Conservation (phyloP, 1,139 yeast genomes). For the Sugiyamaella novakii region DNA sequence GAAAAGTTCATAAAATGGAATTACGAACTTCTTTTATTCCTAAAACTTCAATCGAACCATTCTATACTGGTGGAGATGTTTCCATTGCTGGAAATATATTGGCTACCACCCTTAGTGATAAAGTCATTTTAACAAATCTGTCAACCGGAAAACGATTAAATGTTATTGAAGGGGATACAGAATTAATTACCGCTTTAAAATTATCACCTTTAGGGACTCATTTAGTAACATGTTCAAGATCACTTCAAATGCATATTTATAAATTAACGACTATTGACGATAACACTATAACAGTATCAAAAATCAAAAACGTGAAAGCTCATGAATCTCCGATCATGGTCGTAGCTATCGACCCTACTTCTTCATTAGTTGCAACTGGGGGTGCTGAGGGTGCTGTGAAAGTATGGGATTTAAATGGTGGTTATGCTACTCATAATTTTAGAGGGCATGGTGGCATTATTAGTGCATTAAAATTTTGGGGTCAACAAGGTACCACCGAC, state of each 20-base stretch:
- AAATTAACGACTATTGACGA: constrained; percentile 40
- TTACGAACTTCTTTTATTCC: constrained; percentile 13
- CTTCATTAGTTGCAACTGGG: constrained; percentile 88
- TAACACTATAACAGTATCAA: constrained; percentile 19
- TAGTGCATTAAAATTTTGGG: constrained; percentile 71
- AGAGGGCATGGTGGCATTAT: constrained; percentile 96
- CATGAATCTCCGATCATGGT: constrained; percentile 79
- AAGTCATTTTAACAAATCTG: constrained; percentile 69
- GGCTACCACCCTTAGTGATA: constrained; percentile 81
- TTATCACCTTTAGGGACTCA: constrained; percentile 74
- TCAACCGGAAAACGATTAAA: constrained; percentile 59
- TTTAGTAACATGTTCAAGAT: constrained; percentile 76
- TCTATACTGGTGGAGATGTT: constrained; percentile 86
- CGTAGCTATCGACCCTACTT: constrained; percentile 73
- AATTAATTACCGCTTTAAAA: constrained; percentile 69
- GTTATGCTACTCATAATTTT: constrained; percentile 83
- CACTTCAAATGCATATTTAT: constrained; percentile 76
- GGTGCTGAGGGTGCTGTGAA: constrained; percentile 92
- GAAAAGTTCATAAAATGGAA: constrained; percentile 9
- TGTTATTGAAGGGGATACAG: constrained; percentile 82
- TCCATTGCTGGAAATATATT: constrained; percentile 64
- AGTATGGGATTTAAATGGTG: constrained; percentile 91
- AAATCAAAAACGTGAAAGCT: constrained; percentile 47
- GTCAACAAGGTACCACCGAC: constrained; percentile 57
- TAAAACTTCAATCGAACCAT: constrained; percentile 55